Base-by-base conservation (phyloP, 2,329 filamentous ascomycete genomes). In the Fusarium denticulatum region DNA sequence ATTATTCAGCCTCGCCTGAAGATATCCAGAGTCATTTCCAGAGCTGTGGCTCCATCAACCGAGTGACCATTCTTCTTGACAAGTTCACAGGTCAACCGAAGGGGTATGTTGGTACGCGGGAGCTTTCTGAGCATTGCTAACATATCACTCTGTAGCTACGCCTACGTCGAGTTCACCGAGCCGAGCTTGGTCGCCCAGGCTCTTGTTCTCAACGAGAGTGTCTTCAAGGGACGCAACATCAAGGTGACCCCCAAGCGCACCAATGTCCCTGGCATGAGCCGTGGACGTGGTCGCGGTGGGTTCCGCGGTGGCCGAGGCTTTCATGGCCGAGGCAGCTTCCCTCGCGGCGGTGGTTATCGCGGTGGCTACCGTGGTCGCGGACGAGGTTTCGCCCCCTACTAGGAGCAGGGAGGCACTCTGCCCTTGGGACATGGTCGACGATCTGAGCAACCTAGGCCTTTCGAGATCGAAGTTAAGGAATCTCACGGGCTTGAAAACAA, bases 31-130 rank as follows among this genome's bases (percentile, higher is more conserved):
- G 95, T 67, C 96, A 99, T 81, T 99, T 99, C 86, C 95, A 97
- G 87, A 97, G 92, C 86, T 97, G 95, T 79, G 96, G 96, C 69
- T 94, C 93, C 76, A 99, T 99, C 87, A 99, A 99, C 84, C 93
- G 96, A 69, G 96, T 99, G 67, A 99, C 96, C 3, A 99, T 99
- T 76, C 86, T 99, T 77, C 86, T 99, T 77, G 96, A 99, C 86
- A 99, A 99, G 86, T 98, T 98, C 81, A 97, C 95, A 16, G 96
- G 96, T 73, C 95, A 98, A 87, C 96, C 96, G n/a, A 99, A 99
- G 88, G 96, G 96, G 95, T 97, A 87, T 83, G 92, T 79, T 64
- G 14, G 50, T 7, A 55, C 34, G 20, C 26, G 8, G 34, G 50
- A n/a, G 24, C 7, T n/a, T 16, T 55, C 28, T 24, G 20, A 36